Evolutionary conservation across 2,329 filamentous ascomycete genomes (phyloP).

Genomic region (Cryphonectria naterciae): DNA sequence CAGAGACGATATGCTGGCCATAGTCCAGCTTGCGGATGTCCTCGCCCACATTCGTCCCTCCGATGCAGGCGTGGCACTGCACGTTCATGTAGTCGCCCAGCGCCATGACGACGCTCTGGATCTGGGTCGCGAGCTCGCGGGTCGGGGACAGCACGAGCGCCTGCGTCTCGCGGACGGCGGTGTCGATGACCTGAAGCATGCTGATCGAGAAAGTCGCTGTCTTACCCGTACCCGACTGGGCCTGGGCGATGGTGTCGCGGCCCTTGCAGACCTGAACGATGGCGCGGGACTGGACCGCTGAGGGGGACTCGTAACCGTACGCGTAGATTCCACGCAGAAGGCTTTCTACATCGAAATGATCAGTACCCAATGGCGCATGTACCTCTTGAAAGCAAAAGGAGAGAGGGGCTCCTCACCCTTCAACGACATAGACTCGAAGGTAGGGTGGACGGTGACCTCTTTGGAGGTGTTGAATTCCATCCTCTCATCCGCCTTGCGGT

Average conservation of each 20-base stretch:
- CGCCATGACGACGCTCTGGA: constrained; percentile 98
- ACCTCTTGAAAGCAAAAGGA: not conserved
- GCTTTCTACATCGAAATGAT: constrained; percentile 63
- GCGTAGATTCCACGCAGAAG: constrained; percentile 96
- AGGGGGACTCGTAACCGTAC: constrained; percentile 97
- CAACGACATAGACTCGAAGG: constrained; percentile 93
- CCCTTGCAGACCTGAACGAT: constrained; percentile 99
- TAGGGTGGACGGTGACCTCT: constrained; percentile 93
- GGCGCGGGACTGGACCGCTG: constrained; percentile 94
- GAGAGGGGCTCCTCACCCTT: constrained; percentile 61
- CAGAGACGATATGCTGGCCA: constrained; percentile 95
- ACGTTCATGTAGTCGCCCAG: constrained; percentile 99
- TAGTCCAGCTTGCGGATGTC: constrained; percentile 98
- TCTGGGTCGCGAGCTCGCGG: constrained; percentile 98
- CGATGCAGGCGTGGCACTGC: constrained; percentile 98
- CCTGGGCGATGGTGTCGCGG: constrained; percentile 97
- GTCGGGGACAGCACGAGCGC: constrained; percentile 97
- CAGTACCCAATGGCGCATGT: constrained; percentile 19
- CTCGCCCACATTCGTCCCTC: constrained; percentile 95
- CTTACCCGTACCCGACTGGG: constrained; percentile 99
- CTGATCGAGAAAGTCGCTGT: constrained; percentile 99
- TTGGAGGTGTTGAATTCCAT: constrained; percentile 99
- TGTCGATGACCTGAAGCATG: constrained; percentile 97
- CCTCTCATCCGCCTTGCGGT: constrained; percentile 91
- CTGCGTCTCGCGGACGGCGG: constrained; percentile 93